These are phyloP conservation scores for Ophiostoma quercus DNA, from an alignment of 2,329 filamentous ascomycete genomes.

Conservation along the genomic window DNA sequence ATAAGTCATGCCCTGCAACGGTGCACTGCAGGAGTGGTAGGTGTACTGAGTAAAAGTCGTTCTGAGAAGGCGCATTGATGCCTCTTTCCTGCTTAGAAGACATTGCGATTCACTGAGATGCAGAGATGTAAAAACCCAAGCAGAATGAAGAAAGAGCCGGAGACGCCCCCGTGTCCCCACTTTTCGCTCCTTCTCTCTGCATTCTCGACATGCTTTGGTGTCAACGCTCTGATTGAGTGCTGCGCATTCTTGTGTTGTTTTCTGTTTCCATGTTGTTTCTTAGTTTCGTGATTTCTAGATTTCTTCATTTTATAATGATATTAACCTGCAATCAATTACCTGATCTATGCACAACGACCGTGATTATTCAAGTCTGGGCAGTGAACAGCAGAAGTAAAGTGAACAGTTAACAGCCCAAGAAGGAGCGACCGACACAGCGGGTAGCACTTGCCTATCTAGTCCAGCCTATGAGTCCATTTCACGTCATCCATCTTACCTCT, in stretches of 20 bases:
- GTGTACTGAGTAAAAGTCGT: neutral
- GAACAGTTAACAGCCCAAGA: neutral
- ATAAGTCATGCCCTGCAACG: neutral
- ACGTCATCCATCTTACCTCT: constrained; percentile 1
- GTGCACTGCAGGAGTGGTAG: neutral
- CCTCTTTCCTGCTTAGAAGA: neutral
- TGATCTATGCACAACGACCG: neutral
- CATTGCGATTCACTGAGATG: neutral
- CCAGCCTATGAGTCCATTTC: constrained; percentile 4
- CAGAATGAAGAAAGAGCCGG: neutral
- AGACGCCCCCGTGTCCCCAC: neutral
- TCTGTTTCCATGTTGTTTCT: neutral
- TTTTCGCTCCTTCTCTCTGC: constrained; percentile 1
- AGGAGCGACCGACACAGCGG: neutral
- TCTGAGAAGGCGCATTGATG: neutral
- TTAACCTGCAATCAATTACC: neutral
- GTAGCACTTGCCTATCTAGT: constrained; percentile 4
- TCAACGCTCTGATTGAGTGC: neutral
- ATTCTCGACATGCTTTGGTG: neutral
- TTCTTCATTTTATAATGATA: neutral
- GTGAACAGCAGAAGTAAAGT: neutral
- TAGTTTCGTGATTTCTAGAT: neutral
- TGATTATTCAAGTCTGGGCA: neutral
- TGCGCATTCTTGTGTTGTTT: neutral
- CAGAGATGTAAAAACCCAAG: neutral